Conservation (phyloP, 257 asterid genomes). For the Ilex aquifolium region DNA sequence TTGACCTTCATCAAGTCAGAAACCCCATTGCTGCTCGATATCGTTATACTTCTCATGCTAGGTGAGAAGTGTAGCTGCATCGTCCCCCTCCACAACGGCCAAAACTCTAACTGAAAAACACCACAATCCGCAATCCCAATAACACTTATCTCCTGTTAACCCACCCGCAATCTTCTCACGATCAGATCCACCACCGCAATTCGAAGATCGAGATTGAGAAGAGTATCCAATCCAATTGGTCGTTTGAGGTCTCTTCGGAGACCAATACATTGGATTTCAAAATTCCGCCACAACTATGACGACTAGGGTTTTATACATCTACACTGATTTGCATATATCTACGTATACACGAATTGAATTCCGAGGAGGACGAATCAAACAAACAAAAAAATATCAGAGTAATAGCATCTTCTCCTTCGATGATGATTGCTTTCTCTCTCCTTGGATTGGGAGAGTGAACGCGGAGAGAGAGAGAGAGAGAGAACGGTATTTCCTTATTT, state of each 20-base stretch:
- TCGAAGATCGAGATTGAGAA: slow-evolving; percentile 8
- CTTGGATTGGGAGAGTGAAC: slow-evolving; percentile 31
- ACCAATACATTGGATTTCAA: slow-evolving; percentile 23
- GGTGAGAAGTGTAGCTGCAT: slow-evolving; percentile 99
- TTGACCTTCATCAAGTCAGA: slow-evolving; percentile 92
- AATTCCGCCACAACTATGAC: slow-evolving; percentile 1
- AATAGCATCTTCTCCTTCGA: neutral
- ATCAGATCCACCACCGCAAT: slow-evolving; percentile 23
- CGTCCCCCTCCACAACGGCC: slow-evolving; percentile 25
- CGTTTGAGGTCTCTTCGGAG: slow-evolving; percentile 3
- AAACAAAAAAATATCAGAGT: too few relatives aligned
- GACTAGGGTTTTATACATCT: slow-evolving; percentile 8
- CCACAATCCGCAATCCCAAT: neutral
- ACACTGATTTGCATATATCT: neutral
- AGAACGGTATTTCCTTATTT: too few relatives aligned
- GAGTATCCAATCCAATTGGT: neutral
- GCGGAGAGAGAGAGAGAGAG: slow-evolving; percentile 26
- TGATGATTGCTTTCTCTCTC: slow-evolving; percentile 16
- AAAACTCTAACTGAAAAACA: slow-evolving; percentile 2
- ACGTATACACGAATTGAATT: neutral
- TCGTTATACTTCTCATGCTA: slow-evolving; percentile 99
- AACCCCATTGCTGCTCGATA: slow-evolving; percentile 62
- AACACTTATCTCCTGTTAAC: neutral
- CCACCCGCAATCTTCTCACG: slow-evolving; percentile 14
- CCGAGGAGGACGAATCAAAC: too few relatives aligned